Evolutionary conservation across 192 early-diverging fungal genomes (phyloP).

Genomic region (Pilaira anomala): DNA sequence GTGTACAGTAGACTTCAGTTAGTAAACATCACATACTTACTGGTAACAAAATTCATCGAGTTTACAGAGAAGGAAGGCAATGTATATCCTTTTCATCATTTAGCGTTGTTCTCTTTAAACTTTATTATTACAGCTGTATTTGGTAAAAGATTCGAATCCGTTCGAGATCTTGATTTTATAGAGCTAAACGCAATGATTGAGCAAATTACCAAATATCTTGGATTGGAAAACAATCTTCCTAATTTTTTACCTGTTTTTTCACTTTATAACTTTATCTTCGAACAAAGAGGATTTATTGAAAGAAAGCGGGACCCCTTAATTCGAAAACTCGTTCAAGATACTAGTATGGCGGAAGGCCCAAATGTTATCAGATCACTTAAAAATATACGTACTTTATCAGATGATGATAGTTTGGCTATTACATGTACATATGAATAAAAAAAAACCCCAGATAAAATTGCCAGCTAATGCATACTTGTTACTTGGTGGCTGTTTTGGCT

Average conservation of each 20-base stretch:
- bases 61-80: neutral
- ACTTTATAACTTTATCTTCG: neutral
- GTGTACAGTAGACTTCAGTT: no score
- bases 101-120: neutral
- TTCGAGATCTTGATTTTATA: neutral
- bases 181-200: neutral
- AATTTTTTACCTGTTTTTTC: conserved; percentile 5
- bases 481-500: neutral
- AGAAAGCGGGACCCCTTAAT: neutral
- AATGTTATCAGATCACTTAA: neutral
- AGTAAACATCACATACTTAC: no score
- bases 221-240: conserved; percentile 5
- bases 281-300: neutral
- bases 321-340: neutral
- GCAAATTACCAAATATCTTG: neutral
- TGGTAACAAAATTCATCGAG: neutral
- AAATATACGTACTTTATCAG: neutral
- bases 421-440: neutral
- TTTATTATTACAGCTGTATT: neutral
- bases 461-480: no score
- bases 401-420: neutral
- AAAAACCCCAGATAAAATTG: no score
- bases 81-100: neutral
- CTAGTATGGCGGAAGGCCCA: no score
- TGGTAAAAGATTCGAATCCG: neutral